Evolutionary conservation across 345 rosid genomes (phyloP).

Genomic region (Salix dunnii): DNA sequence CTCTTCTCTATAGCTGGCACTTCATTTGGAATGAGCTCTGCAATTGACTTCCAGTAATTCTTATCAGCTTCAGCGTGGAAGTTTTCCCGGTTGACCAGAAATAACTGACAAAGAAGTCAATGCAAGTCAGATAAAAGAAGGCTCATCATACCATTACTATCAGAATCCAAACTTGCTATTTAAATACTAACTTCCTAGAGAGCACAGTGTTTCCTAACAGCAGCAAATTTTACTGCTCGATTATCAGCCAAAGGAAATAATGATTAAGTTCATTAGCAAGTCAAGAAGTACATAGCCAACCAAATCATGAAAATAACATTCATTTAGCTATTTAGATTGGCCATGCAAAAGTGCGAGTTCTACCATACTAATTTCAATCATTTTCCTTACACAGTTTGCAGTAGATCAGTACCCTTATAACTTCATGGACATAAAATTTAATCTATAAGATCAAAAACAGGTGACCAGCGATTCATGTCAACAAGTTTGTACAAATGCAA

Average conservation of each 20-base stretch:
- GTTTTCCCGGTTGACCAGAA: constrained; percentile 48
- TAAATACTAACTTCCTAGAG: background rate
- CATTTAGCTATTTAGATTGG: background rate
- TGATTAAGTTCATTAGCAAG: background rate
- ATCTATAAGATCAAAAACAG: background rate
- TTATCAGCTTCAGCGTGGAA: constrained; percentile 63
- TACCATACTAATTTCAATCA: background rate
- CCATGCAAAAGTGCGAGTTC: background rate
- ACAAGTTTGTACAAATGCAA: background rate
- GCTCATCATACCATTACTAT: background rate
- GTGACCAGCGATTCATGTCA: background rate
- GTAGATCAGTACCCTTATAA: background rate
- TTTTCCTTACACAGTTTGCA: background rate
- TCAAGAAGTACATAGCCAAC: background rate
- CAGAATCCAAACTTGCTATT: background rate
- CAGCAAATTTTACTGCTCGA: background rate
- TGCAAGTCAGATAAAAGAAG: background rate
- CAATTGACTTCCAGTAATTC: constrained; percentile 78
- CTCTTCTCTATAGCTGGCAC: constrained; percentile 59
- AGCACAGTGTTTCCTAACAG: background rate
- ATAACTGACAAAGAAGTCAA: constrained; percentile 34
- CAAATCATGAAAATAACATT: background rate
- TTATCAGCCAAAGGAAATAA: background rate
- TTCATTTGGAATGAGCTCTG: constrained; percentile 75
- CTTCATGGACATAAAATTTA: background rate